Evolutionary conservation across 306 rosid species (phyloP).

Genomic region (Citrullus amarus): DNA sequence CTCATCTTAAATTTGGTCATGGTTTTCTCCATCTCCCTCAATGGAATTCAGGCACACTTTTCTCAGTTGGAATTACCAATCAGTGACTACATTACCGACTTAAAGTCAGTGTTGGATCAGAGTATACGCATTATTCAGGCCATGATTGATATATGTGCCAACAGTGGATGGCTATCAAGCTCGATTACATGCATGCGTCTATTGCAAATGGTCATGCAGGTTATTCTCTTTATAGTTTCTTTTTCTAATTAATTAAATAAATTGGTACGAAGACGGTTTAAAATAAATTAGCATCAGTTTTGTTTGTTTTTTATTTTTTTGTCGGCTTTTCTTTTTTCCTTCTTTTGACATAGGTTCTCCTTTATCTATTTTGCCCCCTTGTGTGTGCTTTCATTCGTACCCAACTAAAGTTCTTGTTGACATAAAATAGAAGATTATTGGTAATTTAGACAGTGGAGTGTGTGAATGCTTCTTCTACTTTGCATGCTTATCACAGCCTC

Average conservation of each 20-base stretch:
- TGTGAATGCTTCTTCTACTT: background rate
- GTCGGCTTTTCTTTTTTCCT: background rate
- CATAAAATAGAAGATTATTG: background rate
- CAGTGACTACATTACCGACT: conserved; percentile 84
- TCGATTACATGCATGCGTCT: conserved; percentile 85
- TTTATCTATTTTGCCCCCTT: background rate
- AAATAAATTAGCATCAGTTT: background rate
- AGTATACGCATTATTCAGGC: conserved; percentile 96
- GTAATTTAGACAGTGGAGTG: background rate
- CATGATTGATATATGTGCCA: conserved; percentile 94
- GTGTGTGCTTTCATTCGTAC: background rate
- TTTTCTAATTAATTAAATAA: background rate
- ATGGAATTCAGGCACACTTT: conserved; percentile 67
- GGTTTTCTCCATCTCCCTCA: conserved; percentile 11
- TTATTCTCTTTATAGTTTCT: conserved; percentile 12
- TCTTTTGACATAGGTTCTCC: background rate
- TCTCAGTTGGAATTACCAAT: conserved; percentile 85
- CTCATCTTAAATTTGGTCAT: conserved; percentile 3
- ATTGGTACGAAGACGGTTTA: background rate
- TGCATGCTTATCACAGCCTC: background rate
- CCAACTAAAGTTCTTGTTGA: background rate
- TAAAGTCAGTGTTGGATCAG: conserved; percentile 93
- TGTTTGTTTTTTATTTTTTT: background rate
- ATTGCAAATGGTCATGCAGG: conserved; percentile 98
- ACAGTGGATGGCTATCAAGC: conserved; percentile 95